A percentile compares a stretch with the other conserved stretches of the same genome.
Conservation (phyloP, 768 basidiomycete genomes). For the Boletus rubescentipes region DNA sequence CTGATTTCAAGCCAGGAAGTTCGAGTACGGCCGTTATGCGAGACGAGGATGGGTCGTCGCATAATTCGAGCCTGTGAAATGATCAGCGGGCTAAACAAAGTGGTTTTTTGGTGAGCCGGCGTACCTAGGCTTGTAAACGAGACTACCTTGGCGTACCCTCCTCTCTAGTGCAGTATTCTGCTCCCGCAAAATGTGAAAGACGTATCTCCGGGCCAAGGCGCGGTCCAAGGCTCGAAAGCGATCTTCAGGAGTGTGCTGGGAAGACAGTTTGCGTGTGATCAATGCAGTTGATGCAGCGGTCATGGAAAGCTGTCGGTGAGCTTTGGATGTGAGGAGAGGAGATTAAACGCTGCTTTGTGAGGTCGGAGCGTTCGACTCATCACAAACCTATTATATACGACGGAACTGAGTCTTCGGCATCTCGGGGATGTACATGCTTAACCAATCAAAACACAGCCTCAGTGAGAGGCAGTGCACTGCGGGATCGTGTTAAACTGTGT, state of each 20-base stretch:
- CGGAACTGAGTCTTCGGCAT: no score
- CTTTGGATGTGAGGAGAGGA: background rate
- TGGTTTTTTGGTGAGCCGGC: conserved; percentile 4
- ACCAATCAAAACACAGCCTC: background rate
- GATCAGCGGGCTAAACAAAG: conserved; percentile 12
- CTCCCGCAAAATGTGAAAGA: conserved; percentile 23
- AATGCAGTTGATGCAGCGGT: conserved; percentile 19
- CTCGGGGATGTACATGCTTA: background rate
- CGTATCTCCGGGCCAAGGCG: conserved; percentile 31
- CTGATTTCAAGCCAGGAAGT: conserved; percentile 39
- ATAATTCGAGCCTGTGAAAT: conserved; percentile 38
- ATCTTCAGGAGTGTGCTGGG: conserved; percentile 23
- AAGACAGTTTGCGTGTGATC: conserved; percentile 28
- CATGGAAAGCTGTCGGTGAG: conserved; percentile 16
- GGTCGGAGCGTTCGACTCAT: no score
- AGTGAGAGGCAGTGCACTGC: background rate
- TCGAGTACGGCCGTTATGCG: conserved; percentile 38
- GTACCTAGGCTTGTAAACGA: conserved; percentile 35
- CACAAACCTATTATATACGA: no score
- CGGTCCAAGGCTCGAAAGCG: conserved; percentile 32
- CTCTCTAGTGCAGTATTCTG: conserved; percentile 18
- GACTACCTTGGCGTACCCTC: conserved; percentile 25
- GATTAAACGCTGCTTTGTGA: background rate
- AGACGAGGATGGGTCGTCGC: conserved; percentile 34
- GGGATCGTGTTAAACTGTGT: no score